Conservation (phyloP, 1,284 basidiomycete genomes). For the Cryptococcus maquisensis region DNA sequence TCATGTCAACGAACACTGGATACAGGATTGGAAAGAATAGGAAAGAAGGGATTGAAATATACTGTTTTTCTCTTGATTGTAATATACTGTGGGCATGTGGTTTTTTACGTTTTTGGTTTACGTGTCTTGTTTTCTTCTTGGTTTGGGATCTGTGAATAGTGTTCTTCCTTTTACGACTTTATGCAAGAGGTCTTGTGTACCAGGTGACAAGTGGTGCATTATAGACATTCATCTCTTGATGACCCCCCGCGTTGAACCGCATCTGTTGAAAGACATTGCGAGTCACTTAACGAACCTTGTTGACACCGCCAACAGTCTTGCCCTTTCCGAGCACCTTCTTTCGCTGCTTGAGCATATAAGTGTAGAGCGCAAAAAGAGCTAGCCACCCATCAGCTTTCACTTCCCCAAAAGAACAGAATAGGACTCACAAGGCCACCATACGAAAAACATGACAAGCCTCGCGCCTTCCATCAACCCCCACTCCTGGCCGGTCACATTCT, state of each 20-base stretch:
- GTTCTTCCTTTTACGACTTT: not conserved
- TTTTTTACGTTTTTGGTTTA: too few species aligned
- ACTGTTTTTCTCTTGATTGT: too few species aligned
- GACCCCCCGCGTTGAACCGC: not conserved
- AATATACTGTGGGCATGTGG: too few species aligned
- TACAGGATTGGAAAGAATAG: too few species aligned
- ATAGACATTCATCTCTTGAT: not conserved
- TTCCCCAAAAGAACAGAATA: not conserved
- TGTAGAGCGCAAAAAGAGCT: constrained; percentile 83
- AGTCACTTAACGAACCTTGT: constrained; percentile 18
- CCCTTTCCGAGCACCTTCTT: constrained; percentile 64
- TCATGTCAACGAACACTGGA: not conserved
- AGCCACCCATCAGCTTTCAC: not conserved
- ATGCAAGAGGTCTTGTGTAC: not conserved
- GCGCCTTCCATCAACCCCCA: constrained; percentile 52
- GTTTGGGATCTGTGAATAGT: not conserved
- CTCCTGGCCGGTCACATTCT: not conserved
- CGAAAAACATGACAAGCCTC: constrained; percentile 63
- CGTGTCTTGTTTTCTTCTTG: too few species aligned
- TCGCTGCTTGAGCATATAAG: constrained; percentile 81
- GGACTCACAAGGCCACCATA: constrained; percentile 84
- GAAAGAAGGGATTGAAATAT: too few species aligned
- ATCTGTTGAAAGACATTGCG: not conserved
- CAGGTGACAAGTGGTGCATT: not conserved
- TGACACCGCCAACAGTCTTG: constrained; percentile 32